A percentile compares a stretch with the other conserved stretches of the same genome.
Conservation (phyloP, 371 early-diverging fungal species). For the Smittium culicis region DNA sequence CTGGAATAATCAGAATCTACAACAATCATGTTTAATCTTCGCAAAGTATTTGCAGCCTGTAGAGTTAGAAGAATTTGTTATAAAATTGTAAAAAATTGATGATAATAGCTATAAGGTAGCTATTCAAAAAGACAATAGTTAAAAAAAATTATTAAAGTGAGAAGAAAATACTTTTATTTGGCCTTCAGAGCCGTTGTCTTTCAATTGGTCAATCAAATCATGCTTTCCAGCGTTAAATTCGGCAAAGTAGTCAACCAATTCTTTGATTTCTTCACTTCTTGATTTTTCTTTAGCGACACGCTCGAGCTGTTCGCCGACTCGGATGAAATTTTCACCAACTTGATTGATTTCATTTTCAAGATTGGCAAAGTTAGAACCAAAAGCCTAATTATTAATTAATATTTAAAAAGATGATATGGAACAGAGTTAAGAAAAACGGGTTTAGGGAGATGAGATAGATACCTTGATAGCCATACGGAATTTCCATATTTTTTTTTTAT, state of each 20-base stretch:
- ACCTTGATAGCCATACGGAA: slow-evolving; percentile 59
- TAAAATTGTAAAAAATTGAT: not conserved
- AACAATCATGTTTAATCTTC: slow-evolving; percentile 70
- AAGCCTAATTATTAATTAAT: slow-evolving; percentile 28
- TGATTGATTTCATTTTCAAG: slow-evolving; percentile 77
- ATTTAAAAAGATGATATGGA: slow-evolving; percentile 5
- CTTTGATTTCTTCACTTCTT: slow-evolving; percentile 72
- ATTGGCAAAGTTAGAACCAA: slow-evolving; percentile 61
- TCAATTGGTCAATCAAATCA: slow-evolving; percentile 55
- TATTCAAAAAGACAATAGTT: not conserved
- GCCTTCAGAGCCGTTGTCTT: slow-evolving; percentile 62
- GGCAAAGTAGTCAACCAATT: slow-evolving; percentile 78
- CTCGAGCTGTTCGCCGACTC: slow-evolving; percentile 93
- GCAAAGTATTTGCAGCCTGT: slow-evolving; percentile 62
- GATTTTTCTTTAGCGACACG: slow-evolving; percentile 80
- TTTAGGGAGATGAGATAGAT: slow-evolving; percentile 10
- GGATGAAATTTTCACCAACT: slow-evolving; percentile 88
- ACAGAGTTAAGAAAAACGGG: not conserved
- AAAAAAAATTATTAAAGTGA: not conserved
- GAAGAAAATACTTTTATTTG: slow-evolving; percentile 44
- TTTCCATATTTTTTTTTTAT: slow-evolving; percentile 56
- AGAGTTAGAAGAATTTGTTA: not conserved
- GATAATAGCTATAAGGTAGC: not conserved
- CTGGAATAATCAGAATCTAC: slow-evolving; percentile 76
- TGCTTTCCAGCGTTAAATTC: slow-evolving; percentile 68